A percentile compares a stretch with the other conserved stretches of the same genome.
phyloP scores from a whole-genome alignment of 306 rosid genomes.

The Cyclanthera cordifolia region DNA sequence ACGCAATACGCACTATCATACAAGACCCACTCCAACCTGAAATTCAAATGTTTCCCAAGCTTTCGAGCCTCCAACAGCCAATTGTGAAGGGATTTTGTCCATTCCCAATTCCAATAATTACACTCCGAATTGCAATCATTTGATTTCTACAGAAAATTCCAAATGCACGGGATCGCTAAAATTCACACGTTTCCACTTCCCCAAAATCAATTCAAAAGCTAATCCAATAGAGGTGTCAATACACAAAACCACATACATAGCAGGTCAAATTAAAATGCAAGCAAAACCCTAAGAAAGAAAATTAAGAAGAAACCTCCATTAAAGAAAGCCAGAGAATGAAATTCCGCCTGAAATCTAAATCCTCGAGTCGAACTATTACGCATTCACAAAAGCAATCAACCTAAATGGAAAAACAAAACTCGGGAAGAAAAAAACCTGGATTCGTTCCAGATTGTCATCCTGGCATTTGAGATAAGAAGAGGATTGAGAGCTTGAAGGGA shows the following conservation, averaged over 20 bases:
- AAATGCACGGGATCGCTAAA: neutral
- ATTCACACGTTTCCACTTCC: neutral
- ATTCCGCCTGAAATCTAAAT: neutral
- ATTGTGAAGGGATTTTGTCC: neutral
- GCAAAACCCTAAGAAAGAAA: conserved; percentile 1
- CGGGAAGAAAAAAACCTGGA: neutral
- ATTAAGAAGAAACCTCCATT: neutral
- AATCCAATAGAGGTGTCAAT: neutral
- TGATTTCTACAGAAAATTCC: neutral
- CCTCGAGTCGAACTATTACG: neutral
- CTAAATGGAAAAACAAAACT: neutral
- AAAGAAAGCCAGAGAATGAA: neutral
- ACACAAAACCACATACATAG: neutral
- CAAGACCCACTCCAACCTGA: neutral
- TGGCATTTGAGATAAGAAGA: conserved; percentile 1
- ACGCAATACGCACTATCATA: neutral
- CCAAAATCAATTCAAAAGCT: neutral
- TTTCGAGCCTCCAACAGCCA: neutral
- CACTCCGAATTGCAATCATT: no score
- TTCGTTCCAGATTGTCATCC: neutral
- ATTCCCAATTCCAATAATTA: no score
- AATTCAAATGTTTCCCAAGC: neutral
- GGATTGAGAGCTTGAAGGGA: conserved; percentile 13
- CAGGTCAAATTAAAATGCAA: neutral
- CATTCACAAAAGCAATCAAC: neutral